Base-by-base conservation (phyloP, 352 stramenopile species). In the Phytopythium sindhum region DNA sequence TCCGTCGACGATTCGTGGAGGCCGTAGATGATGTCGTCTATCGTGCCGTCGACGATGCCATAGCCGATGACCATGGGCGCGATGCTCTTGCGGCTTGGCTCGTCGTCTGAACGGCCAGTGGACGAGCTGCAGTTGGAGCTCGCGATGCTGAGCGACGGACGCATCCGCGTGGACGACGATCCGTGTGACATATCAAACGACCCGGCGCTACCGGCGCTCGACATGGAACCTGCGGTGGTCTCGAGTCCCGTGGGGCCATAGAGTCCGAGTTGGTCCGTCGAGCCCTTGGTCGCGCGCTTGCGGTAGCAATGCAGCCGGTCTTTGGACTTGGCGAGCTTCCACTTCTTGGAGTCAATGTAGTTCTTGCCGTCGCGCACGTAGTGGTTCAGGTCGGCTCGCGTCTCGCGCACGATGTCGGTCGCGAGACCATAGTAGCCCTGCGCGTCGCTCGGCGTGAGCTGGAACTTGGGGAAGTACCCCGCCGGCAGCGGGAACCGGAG, bases 381-480 rank as follows among this genome's bases (percentile, higher is more conserved):
- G 58, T 74, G 69, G 28, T 83, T 72, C 42, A 87, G 70, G 60
- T 89, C 78, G 31, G 70, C 63, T 11, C 78, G 81, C 45, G 82
- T 89, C 57, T 89, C 78, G 26, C 77, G 76, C 31, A 91, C 77
- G 60, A 91, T 82, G n/a, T 85, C 80, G 48, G 63, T 82, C 61
- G 82, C 80, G n/a, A 84, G 70, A 26, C 68, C 50, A 47, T 79
- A 75, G 63, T 84, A 86, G 39, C 62, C 70, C 51, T 86, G 78
- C 61, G 60, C 72, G 68, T 91, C 80, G 45, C 79, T 65, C 11
- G 78, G 67, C 44, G 78, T 69, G 62, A 91, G 74, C 60, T 91
- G 80, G 61, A 91, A 88, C 68, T 79, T 81, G 69, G 80, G 78
- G 63, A 91, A 91, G 70, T 88, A 89, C n/a, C 75, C 77, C 41